Conservation (phyloP, 768 basidiomycete genomes). For the Macrolepiota albuminosa region DNA sequence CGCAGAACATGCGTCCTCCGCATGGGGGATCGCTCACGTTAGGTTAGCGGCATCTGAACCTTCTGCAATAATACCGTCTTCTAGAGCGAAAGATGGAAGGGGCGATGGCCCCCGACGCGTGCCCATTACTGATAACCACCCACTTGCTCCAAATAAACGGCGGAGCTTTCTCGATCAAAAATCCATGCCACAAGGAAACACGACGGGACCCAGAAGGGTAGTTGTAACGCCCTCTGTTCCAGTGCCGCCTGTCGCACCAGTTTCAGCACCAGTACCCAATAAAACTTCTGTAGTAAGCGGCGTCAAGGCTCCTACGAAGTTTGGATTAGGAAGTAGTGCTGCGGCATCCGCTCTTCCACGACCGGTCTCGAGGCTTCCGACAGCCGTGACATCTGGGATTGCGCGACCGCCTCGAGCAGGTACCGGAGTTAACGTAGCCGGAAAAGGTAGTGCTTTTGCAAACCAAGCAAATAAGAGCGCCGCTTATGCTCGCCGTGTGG, state of each 20-base stretch:
- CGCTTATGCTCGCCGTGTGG: slow-evolving; percentile 10
- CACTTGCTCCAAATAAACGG: not conserved
- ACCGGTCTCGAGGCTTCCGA: slow-evolving; percentile 14
- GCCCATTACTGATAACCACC: slow-evolving; percentile 16
- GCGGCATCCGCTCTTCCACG: slow-evolving; percentile 15
- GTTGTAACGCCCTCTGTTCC: slow-evolving; percentile 7
- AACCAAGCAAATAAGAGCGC: slow-evolving; percentile 4
- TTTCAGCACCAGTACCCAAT: not conserved
- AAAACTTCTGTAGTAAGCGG: slow-evolving; percentile 10
- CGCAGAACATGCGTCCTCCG: not conserved
- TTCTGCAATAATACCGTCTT: not conserved
- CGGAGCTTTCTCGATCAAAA: slow-evolving; percentile 2
- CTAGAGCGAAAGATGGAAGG: slow-evolving; percentile 6
- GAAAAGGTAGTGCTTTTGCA: not conserved
- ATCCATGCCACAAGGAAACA: not conserved
- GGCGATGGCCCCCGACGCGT: slow-evolving; percentile 33
- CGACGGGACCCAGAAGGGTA: slow-evolving; percentile 14
- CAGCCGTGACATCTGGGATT: slow-evolving; percentile 8
- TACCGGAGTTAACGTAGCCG: not conserved
- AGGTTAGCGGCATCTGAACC: slow-evolving; percentile 1
- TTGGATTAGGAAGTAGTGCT: slow-evolving; percentile 5
- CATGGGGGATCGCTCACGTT: not conserved
- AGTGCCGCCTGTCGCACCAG: not conserved
- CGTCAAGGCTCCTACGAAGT: slow-evolving; percentile 13
- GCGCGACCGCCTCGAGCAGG: slow-evolving; percentile 8